phyloP scores from a whole-genome alignment of 306 rosid genomes.

The Hippophae tibetana region DNA sequence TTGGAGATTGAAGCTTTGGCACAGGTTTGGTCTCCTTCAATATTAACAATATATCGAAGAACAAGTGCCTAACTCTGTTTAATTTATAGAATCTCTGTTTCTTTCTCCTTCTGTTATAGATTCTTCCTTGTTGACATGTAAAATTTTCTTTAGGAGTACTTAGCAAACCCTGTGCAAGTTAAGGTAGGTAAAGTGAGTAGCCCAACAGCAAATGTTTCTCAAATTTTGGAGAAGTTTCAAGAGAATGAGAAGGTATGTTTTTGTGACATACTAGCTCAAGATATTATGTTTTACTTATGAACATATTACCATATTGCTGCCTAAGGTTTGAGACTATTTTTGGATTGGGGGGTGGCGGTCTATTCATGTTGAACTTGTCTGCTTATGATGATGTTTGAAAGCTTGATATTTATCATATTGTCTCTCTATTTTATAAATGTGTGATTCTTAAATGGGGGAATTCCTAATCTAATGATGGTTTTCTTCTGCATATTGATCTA shows the following conservation, averaged over 20 bases:
- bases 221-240: constrained; percentile 63
- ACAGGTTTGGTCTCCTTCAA: constrained; percentile 36
- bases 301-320: no score
- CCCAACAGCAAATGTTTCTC: constrained; percentile 82
- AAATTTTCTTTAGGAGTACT: constrained; percentile 57
- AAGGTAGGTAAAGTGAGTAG: constrained; percentile 85
- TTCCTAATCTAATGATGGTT: background rate
- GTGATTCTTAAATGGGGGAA: background rate
- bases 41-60: background rate
- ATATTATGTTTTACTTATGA: background rate
- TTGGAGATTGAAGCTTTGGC: constrained; percentile 75
- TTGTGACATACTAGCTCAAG: background rate
- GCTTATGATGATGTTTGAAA: background rate
- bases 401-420: background rate
- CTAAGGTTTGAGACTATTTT: no score
- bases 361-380: no score
- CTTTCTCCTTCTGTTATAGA: background rate
- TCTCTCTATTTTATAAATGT: background rate
- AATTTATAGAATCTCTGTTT: background rate
- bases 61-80: background rate
- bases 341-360: no score
- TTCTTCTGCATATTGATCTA: constrained; percentile 14
- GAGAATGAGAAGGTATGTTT: constrained; percentile 62
- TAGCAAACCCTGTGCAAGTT: constrained; percentile 60
- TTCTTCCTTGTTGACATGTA: background rate